A percentile compares a stretch with the other conserved stretches of the same genome.
Evolutionary conservation across 2,329 filamentous ascomycete species (phyloP).

Genomic region (Leptoxyphium fumago): DNA sequence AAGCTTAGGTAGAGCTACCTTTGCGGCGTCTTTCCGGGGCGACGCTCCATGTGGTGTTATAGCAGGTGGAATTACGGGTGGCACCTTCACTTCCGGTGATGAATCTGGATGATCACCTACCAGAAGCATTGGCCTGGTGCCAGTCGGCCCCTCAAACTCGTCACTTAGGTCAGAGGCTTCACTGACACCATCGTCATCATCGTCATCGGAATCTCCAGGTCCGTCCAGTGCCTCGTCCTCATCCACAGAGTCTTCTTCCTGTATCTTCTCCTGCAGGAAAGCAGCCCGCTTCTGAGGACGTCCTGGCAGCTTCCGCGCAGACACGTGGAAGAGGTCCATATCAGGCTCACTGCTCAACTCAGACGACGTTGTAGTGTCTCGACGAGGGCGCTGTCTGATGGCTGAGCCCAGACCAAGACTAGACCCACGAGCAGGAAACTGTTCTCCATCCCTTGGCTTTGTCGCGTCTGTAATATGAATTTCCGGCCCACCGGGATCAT

Average conservation of each 20-base stretch:
- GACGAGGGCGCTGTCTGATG: conserved; percentile 47
- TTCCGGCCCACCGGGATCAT: conserved; percentile 10
- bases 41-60: conserved; percentile 34
- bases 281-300: conserved; percentile 41
- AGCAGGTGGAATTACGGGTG: conserved; percentile 28
- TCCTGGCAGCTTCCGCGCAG: conserved; percentile 42
- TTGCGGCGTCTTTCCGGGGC: conserved; percentile 46
- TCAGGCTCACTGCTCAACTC: conserved; percentile 76
- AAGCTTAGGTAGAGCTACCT: conserved; percentile 40
- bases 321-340: conserved; percentile 47
- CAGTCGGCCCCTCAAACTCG: conserved; percentile 45
- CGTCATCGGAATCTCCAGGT: conserved; percentile 22
- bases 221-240: conserved; percentile 12
- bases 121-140: conserved; percentile 47
- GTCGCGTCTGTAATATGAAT: conserved; percentile 38
- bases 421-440: conserved; percentile 42
- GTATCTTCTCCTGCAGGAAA: conserved; percentile 38
- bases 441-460: conserved; percentile 23
- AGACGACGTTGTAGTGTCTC: conserved; percentile 68
- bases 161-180: conserved; percentile 31
- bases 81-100: conserved; percentile 30
- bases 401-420: conserved; percentile 59
- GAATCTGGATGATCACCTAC: conserved; percentile 46
- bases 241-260: conserved; percentile 28
- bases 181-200: conserved; percentile 19